Evolutionary conservation across 2,329 filamentous ascomycete species (phyloP).

Genomic region (Coniochaeta sp.): DNA sequence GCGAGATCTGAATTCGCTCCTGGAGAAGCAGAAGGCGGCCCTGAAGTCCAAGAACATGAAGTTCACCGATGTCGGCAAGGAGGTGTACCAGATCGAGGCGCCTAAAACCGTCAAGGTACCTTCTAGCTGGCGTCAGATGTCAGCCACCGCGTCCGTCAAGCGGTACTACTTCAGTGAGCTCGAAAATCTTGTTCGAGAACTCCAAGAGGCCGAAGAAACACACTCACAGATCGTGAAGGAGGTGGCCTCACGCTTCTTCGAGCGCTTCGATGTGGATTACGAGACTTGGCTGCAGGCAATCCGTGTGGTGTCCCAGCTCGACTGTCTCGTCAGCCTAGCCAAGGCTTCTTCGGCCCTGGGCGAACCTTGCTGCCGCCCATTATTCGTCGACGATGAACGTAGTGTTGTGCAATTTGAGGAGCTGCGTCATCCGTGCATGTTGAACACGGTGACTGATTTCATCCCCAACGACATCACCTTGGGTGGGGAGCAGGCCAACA

Average conservation of each 20-base stretch:
- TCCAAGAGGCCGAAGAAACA: slow-evolving; percentile 91
- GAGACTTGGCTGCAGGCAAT: slow-evolving; percentile 81
- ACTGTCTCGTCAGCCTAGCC: slow-evolving; percentile 89
- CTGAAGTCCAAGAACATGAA: slow-evolving; percentile 67
- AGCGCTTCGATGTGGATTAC: slow-evolving; percentile 83
- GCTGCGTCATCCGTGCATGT: slow-evolving; percentile 90
- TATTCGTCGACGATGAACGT: slow-evolving; percentile 78
- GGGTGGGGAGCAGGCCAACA: slow-evolving; percentile 73
- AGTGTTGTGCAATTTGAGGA: slow-evolving; percentile 89
- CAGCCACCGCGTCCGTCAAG: slow-evolving; percentile 81
- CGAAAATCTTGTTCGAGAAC: slow-evolving; percentile 69
- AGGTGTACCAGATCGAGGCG: slow-evolving; percentile 92
- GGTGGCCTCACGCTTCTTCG: slow-evolving; percentile 74
- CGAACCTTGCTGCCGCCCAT: slow-evolving; percentile 78
- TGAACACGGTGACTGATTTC: slow-evolving; percentile 82
- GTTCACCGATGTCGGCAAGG: slow-evolving; percentile 85
- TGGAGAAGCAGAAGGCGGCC: slow-evolving; percentile 64
- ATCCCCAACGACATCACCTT: slow-evolving; percentile 92
- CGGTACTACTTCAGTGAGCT: slow-evolving; percentile 89
- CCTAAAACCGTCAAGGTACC: slow-evolving; percentile 82
- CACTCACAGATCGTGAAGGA: slow-evolving; percentile 88
- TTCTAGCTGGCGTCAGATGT: slow-evolving; percentile 91
- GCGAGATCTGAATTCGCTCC: slow-evolving; percentile 59
- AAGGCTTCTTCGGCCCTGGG: slow-evolving; percentile 80
- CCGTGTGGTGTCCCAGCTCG: slow-evolving; percentile 82